These are phyloP conservation scores for Globisporangium ultimum DNA, from an alignment of 352 stramenopile genomes.

Conservation along the genomic window DNA sequence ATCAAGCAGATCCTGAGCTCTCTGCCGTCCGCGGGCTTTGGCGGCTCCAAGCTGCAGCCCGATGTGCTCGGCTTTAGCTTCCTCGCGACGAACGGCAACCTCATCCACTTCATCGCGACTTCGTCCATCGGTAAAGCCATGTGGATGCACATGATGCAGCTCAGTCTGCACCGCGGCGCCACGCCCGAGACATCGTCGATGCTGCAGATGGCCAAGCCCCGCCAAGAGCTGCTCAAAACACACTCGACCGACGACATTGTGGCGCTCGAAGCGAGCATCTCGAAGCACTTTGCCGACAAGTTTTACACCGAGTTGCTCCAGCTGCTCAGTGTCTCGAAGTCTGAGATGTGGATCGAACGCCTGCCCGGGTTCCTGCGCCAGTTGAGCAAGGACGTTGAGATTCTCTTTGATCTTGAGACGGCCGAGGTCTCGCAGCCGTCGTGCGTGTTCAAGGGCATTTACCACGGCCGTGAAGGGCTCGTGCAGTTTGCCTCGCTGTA, in stretches of 20 bases:
- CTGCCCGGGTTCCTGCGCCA: conserved; percentile 74
- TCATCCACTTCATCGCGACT: conserved; percentile 82
- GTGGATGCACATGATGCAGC: conserved; percentile 83
- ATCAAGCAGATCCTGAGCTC: conserved; percentile 81
- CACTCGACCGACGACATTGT: conserved; percentile 46
- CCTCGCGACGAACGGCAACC: conserved; percentile 75
- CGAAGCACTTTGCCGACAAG: conserved; percentile 64
- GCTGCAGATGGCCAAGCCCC: conserved; percentile 33
- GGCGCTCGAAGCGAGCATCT: conserved; percentile 56
- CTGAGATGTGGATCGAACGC: conserved; percentile 46
- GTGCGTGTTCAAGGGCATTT: conserved; percentile 86
- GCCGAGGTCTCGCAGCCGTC: conserved; percentile 65
- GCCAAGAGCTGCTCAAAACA: conserved; percentile 23
- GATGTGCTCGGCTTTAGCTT: conserved; percentile 83
- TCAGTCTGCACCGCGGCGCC: conserved; percentile 42
- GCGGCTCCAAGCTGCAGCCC: conserved; percentile 72
- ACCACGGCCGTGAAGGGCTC: conserved; percentile 82
- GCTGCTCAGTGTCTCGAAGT: conserved; percentile 34
- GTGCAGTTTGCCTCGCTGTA: conserved; percentile 84
- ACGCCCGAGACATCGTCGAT: conserved; percentile 36
- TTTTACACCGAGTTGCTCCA: conserved; percentile 65
- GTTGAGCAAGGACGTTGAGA: conserved; percentile 81
- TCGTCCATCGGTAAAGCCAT: conserved; percentile 74
- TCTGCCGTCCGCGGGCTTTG: conserved; percentile 74
- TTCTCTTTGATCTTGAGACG: conserved; percentile 83